Percentiles rank a stretch among this genome's conserved stretches.
Evolutionary conservation across 768 basidiomycete species (phyloP).

Genomic region (Xanthoconium stramineum): DNA sequence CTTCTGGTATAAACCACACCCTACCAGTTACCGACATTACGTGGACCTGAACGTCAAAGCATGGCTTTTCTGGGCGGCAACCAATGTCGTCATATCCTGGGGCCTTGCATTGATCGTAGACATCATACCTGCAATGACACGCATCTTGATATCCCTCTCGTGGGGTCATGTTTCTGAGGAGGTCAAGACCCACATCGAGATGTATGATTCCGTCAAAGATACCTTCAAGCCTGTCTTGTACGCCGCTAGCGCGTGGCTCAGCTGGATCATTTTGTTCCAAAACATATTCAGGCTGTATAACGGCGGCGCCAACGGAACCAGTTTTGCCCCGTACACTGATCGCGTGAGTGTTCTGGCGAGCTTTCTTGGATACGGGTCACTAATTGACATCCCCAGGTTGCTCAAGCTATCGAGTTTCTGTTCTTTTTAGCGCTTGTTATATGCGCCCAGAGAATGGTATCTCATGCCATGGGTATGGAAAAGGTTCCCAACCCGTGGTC

Average conservation of each 20-base stretch:
- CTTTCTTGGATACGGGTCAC: not conserved
- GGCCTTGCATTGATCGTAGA: slow-evolving; percentile 71
- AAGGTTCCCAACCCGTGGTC: not conserved
- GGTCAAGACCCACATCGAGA: slow-evolving; percentile 63
- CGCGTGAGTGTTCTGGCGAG: slow-evolving; percentile 38
- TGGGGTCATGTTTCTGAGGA: slow-evolving; percentile 79
- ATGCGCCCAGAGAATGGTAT: slow-evolving; percentile 63
- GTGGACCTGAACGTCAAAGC: slow-evolving; percentile 66
- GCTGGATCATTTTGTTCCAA: slow-evolving; percentile 74
- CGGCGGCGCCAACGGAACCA: slow-evolving; percentile 33
- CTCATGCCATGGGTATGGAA: slow-evolving; percentile 54
- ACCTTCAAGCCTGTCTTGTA: slow-evolving; percentile 72
- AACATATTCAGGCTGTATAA: slow-evolving; percentile 61
- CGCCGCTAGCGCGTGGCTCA: slow-evolving; percentile 64
- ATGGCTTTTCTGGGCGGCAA: slow-evolving; percentile 81
- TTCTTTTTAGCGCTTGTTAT: slow-evolving; percentile 72
- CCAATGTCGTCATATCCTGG: slow-evolving; percentile 78
- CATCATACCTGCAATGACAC: slow-evolving; percentile 55
- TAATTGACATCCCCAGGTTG: slow-evolving; percentile 37
- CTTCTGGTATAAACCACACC: slow-evolving; percentile 65
- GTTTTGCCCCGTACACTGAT: slow-evolving; percentile 59
- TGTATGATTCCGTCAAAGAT: slow-evolving; percentile 68
- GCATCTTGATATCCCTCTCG: slow-evolving; percentile 48
- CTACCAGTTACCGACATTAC: slow-evolving; percentile 52
- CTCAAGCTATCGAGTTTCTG: slow-evolving; percentile 64